These are phyloP conservation scores for Entomortierella parvispora DNA, from an alignment of 192 early-diverging fungal genomes.

Conservation along the genomic window DNA sequence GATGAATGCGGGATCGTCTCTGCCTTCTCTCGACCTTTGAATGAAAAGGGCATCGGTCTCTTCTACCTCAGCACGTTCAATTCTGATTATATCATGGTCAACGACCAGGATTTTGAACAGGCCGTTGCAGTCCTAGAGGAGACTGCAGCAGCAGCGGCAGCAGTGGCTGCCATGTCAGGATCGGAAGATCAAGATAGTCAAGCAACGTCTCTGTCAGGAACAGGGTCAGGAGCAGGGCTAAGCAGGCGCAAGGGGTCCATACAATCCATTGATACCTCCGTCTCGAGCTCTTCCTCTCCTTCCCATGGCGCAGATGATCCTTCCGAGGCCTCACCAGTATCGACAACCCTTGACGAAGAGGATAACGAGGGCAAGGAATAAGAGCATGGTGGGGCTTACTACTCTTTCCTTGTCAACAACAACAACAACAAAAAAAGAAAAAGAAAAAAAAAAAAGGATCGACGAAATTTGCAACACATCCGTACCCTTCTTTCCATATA, in stretches of 20 bases:
- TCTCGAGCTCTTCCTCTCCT: slow-evolving; percentile 13
- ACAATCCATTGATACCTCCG: slow-evolving; percentile 26
- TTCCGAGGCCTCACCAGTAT: slow-evolving; percentile 21
- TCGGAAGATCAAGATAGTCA: not conserved
- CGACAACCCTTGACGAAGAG: slow-evolving; percentile 15
- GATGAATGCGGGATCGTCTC: slow-evolving; percentile 40
- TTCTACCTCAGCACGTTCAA: slow-evolving; percentile 49
- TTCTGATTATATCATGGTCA: slow-evolving; percentile 48
- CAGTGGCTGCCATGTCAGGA: not conserved
- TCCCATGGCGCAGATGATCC: slow-evolving; percentile 10
- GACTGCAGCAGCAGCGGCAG: not conserved
- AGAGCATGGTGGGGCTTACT: not conserved
- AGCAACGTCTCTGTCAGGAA: not conserved
- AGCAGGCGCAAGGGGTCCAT: slow-evolving; percentile 13
- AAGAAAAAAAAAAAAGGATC: not conserved
- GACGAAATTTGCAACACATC: too few relatives aligned
- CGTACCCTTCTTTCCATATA: not conserved
- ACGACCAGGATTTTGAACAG: slow-evolving; percentile 43
- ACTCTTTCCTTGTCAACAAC: not conserved
- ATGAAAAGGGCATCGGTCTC: slow-evolving; percentile 26
- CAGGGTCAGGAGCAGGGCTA: not conserved
- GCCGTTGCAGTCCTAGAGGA: slow-evolving; percentile 27
- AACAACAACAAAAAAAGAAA: not conserved
- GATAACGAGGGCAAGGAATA: slow-evolving; percentile 1
- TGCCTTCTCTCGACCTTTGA: slow-evolving; percentile 29